Evolutionary conservation across 2,329 filamentous ascomycete species (phyloP), one percentile per base, ranked within the genome.

Genomic region (Alternaria postmessia): DNA sequence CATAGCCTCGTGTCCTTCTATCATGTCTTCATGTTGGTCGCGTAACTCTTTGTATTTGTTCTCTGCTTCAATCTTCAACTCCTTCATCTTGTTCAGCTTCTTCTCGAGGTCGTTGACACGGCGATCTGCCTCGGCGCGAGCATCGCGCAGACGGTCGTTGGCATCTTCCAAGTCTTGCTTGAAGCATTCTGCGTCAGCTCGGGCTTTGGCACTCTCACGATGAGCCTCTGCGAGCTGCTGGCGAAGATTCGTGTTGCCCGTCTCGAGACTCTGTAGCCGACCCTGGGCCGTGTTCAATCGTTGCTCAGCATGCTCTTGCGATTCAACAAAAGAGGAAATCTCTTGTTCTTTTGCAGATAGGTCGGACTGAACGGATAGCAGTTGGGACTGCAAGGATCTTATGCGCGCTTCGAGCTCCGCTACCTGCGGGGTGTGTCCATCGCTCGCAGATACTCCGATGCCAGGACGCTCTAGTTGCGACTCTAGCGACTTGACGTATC

Each of bases 221-320:
- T 74, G 74, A 11, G 72, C 69, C 53, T 77, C 70, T 8, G 70
- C 65, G 12, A 78, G 70, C 52, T 78, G 75, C 42, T 74, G 66
- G 32, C 76, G 76, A n/a, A 78, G 67, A 5, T 66, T 57, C 5
- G 66, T 60, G 8, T 73, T 61, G 14, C 64, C 69, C 8, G 52
- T 54, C 48, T 77, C 75, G 9, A 77, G 67, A 12, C 72, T 68
- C 43, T 75, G 65, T n/a, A 74, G 65, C 7, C 73, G 71, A 8
- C 72, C 72, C 51, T 74, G 67, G 9, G 73, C 67, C 26, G 62
- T 67, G 55, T 66, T 73, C 6, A 72, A 51, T 8, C 58, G 67
- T 38, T 72, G 68, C 34, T 76, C 72, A 14, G 71, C 51, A 7
- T 56, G 54, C 41, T 76, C 69, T 42, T 70, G 68, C n/a, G 70